Conservation (phyloP, 192 early-diverging fungal genomes). For the Backusella macrospora region DNA sequence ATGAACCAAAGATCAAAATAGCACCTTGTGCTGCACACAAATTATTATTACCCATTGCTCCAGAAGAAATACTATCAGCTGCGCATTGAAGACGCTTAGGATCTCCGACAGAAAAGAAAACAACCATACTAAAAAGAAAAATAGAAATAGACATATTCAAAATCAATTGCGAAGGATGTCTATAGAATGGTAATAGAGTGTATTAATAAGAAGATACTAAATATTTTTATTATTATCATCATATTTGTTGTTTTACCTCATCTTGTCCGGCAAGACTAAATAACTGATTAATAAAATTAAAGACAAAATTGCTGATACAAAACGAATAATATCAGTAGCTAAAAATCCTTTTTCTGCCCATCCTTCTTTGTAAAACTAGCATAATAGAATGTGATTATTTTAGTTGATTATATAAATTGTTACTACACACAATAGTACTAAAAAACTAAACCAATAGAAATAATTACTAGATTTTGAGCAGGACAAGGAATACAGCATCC, state of each 20-base stretch:
- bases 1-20: constrained; percentile 50
- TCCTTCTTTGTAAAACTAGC: constrained; percentile 44
- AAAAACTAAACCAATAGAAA: background rate
- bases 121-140: constrained; percentile 51
- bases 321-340: constrained; percentile 48
- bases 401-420: background rate
- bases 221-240: background rate
- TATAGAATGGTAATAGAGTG: background rate
- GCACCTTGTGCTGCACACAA: constrained; percentile 55
- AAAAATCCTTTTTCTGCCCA: constrained; percentile 45
- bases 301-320: constrained; percentile 41
- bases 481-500: constrained; percentile 62
- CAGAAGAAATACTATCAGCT: constrained; percentile 30
- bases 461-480: constrained; percentile 42
- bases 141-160: constrained; percentile 48
- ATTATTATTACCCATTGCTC: constrained; percentile 50
- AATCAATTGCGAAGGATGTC: constrained; percentile 49
- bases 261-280: constrained; percentile 50
- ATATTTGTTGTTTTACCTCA: constrained; percentile 28
- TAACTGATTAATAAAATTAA: constrained; percentile 51
- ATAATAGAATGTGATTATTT: background rate
- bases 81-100: constrained; percentile 49
- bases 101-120: constrained; percentile 50
- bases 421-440: too few relatives aligned
- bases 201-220: background rate